Base-by-base conservation (phyloP, 805 yeast species). In the Metschnikowia colocasiae region DNA sequence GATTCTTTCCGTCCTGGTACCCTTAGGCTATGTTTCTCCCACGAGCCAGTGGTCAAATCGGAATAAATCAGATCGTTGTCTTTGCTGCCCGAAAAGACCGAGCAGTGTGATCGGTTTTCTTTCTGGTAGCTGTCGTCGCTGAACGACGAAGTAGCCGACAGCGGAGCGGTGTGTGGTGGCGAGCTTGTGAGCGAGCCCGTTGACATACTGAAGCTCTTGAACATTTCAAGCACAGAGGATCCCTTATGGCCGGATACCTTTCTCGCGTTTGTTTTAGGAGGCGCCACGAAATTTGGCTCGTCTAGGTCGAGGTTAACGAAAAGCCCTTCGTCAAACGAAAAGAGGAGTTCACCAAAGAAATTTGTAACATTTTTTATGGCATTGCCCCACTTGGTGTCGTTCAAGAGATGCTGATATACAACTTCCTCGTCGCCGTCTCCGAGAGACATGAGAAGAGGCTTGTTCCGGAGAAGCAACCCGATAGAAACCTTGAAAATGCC, bases 401-500 rank as follows among this genome's bases (percentile, higher is more conserved):
- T 69, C 38, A 72, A 58, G 47, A 72, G 59, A 46, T 71, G 76
- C 55, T 71, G 76, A 53, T 69, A 72, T 23, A 68, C 61, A 10
- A 71, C 73, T 46, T 71, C 76, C 52, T 69, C 76, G 50, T 71
- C 74, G 9, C 67, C 71, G 23, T 51, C 46, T 16, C 44, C 52
- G 27, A 56, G 53, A 6, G 56, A 48, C 69, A 70, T 67, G 45
- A 72, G 62, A 18, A 71, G 74, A 18, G 73, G 72, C 45, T 73
- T 66, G 59, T 82, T 82, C 18, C 72, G 67, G 19, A 73, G 58
- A 35, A 82, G 63, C 18, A 82, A 65, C 0, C 82, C 80, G 32
- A 81, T 53, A 1, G 83, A 79, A 13, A 79, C 73, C 52, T 83
- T 75, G 63, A 82, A 73, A 48, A 81, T 59, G 1, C 74, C 58